Conservation (phyloP, 1,284 basidiomycete species). For the Cutaneotrichosporon sp. region DNA sequence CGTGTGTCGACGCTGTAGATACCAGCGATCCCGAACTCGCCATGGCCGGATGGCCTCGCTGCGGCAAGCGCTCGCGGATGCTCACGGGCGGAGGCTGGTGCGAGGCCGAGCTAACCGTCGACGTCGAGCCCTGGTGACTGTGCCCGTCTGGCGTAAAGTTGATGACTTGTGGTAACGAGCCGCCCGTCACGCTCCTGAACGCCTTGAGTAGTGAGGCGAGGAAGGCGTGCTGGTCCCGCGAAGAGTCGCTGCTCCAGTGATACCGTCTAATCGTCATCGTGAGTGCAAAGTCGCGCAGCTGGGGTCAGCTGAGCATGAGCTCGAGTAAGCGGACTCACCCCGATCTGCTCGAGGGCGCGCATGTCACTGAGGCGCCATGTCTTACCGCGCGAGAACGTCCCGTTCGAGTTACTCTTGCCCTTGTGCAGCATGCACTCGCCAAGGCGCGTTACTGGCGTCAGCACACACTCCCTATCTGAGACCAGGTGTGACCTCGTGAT, state of each 20-base stretch:
- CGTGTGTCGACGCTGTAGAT: neutral
- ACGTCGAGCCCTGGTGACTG: constrained; percentile 2
- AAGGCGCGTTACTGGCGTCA: constrained; percentile 61
- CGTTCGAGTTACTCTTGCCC: constrained; percentile 92
- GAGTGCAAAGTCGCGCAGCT: constrained; percentile 73
- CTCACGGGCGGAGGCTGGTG: constrained; percentile 5
- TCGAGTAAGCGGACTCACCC: constrained; percentile 58
- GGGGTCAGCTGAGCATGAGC: constrained; percentile 11
- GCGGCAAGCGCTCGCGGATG: neutral
- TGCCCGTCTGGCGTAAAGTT: constrained; percentile 32
- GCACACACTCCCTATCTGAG: neutral
- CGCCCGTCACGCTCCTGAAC: constrained; percentile 54
- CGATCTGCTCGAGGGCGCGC: constrained; percentile 70
- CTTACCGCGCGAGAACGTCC: constrained; percentile 95
- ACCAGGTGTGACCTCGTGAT: no score
- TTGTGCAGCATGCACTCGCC: constrained; percentile 83
- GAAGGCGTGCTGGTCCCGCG: constrained; percentile 68
- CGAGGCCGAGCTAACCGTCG: neutral
- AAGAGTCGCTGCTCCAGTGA: constrained; percentile 76
- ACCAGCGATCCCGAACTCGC: constrained; percentile 9
- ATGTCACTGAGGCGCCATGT: constrained; percentile 88
- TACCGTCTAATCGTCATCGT: constrained; percentile 76
- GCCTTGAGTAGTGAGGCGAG: constrained; percentile 64
- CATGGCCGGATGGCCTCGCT: constrained; percentile 8
- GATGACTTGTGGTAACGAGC: constrained; percentile 55